These are phyloP conservation scores for Akanthomyces uredinophilus DNA, from an alignment of 2,329 filamentous ascomycete genomes.

Conservation along the genomic window DNA sequence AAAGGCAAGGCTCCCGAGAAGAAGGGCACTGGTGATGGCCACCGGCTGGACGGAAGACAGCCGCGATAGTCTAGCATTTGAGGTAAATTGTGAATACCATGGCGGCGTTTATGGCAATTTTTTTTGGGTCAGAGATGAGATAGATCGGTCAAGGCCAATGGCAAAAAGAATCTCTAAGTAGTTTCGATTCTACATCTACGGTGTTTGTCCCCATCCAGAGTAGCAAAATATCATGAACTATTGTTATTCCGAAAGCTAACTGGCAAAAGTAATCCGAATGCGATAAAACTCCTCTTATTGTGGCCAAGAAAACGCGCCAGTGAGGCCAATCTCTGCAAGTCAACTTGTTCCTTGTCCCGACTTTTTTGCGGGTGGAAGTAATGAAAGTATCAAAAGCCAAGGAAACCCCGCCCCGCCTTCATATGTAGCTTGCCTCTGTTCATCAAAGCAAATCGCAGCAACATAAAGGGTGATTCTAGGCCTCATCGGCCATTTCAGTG, in stretches of 20 bases:
- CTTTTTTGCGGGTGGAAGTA: background rate
- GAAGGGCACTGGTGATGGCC: conserved; percentile 39
- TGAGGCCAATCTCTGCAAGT: background rate
- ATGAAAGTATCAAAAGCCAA: background rate
- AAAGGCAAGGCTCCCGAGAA: conserved; percentile 44
- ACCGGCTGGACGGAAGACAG: conserved; percentile 39
- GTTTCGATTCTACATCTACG: background rate
- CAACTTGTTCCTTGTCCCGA: background rate
- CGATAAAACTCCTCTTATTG: background rate
- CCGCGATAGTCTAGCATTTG: conserved; percentile 21
- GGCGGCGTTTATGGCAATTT: conserved; percentile 1
- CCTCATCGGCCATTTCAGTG: background rate
- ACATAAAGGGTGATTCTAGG: background rate
- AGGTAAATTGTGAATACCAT: background rate
- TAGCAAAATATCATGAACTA: background rate
- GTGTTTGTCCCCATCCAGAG: too few relatives aligned
- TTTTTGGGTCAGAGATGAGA: background rate
- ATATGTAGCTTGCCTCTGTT: background rate
- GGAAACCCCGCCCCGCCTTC: background rate
- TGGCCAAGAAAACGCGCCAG: background rate
- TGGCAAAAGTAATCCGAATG: background rate
- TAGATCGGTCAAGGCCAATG: background rate
- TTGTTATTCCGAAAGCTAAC: background rate
- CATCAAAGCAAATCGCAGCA: background rate
- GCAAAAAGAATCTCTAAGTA: background rate